phyloP scores from a whole-genome alignment of 1,139 yeast genomes.

The Sugiyamaella xylanicola region DNA sequence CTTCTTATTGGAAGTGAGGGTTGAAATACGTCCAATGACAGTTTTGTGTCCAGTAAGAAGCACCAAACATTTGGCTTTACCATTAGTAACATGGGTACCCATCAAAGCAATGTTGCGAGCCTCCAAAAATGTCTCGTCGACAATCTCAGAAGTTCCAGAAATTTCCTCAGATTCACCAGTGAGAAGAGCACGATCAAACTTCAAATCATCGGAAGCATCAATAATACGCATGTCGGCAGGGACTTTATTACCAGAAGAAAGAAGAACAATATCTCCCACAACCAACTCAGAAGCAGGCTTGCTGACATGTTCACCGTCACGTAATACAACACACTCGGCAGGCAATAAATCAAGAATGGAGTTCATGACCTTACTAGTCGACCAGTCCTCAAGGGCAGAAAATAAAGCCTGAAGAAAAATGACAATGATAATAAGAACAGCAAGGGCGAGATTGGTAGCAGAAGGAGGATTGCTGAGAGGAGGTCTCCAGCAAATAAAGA shows the following conservation, averaged over 20 bases:
- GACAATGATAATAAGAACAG: conserved; percentile 49
- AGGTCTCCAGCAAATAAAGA: conserved; percentile 54
- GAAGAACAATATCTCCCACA: conserved; percentile 53
- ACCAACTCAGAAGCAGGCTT: conserved; percentile 50
- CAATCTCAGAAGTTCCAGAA: conserved; percentile 45
- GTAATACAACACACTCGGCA: conserved; percentile 47
- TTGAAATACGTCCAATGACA: conserved; percentile 55
- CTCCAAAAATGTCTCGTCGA: conserved; percentile 48
- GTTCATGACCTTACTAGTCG: conserved; percentile 53
- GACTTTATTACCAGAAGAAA: conserved; percentile 52
- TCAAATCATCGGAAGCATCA: conserved; percentile 45
- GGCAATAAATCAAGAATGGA: conserved; percentile 53
- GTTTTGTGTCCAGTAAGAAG: conserved; percentile 52
- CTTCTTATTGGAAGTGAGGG: conserved; percentile 46
- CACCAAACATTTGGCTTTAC: conserved; percentile 53
- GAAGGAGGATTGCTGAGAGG: conserved; percentile 54
- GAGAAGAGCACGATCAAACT: conserved; percentile 55
- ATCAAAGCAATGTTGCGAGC: conserved; percentile 51
- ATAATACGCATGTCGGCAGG: conserved; percentile 55
- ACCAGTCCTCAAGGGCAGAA: conserved; percentile 55
- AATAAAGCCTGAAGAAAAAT: conserved; percentile 53
- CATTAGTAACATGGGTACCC: conserved; percentile 53
- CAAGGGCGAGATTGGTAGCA: conserved; percentile 51
- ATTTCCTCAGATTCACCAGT: conserved; percentile 58
- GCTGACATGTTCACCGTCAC: conserved; percentile 46